Conservation (phyloP, 164 flowering plant species). For the Pachysandra terminalis region DNA sequence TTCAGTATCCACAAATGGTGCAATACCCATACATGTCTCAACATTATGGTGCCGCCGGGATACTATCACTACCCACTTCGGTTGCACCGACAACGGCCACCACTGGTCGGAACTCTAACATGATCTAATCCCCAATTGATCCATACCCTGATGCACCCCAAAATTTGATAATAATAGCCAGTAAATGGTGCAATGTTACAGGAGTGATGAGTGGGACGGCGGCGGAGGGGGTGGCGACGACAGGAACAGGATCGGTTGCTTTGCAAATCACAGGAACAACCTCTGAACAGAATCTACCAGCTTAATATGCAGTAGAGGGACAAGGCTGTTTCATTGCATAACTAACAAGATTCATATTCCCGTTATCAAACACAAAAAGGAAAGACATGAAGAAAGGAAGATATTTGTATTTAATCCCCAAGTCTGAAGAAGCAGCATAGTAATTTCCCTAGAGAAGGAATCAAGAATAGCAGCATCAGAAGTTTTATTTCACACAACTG, state of each 20-base stretch:
- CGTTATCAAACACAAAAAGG: background rate
- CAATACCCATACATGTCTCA: conserved; percentile 54
- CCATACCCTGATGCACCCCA: background rate
- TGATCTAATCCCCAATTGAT: background rate
- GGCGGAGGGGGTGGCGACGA: conserved; percentile 10
- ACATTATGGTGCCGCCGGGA: conserved; percentile 34
- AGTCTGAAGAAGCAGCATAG: conserved; percentile 5
- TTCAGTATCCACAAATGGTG: conserved; percentile 47
- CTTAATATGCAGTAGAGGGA: conserved; percentile 14
- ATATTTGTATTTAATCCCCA: background rate
- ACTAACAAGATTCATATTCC: conserved; percentile 13
- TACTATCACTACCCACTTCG: conserved; percentile 49
- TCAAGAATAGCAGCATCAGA: conserved; percentile 10
- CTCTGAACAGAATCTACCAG: conserved; percentile 40
- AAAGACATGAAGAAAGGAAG: background rate
- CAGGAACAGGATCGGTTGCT: conserved; percentile 24
- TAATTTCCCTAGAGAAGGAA: conserved; percentile 4
- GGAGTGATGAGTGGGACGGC: conserved; percentile 20
- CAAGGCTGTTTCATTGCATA: conserved; percentile 14
- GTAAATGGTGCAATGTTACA: conserved; percentile 22
- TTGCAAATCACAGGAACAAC: conserved; percentile 27
- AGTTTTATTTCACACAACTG: conserved; percentile 5
- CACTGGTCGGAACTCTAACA: conserved; percentile 18
- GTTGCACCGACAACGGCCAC: conserved; percentile 16
- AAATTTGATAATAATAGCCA: background rate